Evolutionary conservation across 2,329 filamentous ascomycete genomes (phyloP).

Genomic region (Fusarium subglutinans): DNA sequence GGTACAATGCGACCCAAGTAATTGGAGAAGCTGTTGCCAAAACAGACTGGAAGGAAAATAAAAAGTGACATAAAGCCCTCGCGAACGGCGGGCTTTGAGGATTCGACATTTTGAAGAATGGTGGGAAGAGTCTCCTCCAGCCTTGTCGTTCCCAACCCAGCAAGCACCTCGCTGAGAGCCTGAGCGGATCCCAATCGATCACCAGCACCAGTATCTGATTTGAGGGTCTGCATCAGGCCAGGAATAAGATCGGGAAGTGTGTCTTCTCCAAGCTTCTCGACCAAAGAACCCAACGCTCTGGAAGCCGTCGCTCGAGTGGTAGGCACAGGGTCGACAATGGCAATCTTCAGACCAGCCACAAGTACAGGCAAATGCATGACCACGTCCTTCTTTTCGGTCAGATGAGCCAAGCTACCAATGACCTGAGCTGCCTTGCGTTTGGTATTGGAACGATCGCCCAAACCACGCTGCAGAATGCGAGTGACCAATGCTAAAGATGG

Average conservation of each 20-base stretch:
- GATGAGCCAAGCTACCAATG: slow-evolving; percentile 95
- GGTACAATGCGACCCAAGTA: slow-evolving; percentile 97
- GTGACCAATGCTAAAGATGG: slow-evolving; percentile 95
- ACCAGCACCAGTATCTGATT: slow-evolving; percentile 95
- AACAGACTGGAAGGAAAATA: slow-evolving; percentile 98
- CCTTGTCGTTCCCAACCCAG: slow-evolving; percentile 89
- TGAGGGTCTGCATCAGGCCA: slow-evolving; percentile 96
- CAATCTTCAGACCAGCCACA: slow-evolving; percentile 87
- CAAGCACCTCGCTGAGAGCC: slow-evolving; percentile 94
- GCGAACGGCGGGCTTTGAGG: slow-evolving; percentile 86
- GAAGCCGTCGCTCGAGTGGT: slow-evolving; percentile 96
- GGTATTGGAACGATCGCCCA: slow-evolving; percentile 90
- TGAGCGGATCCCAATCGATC: slow-evolving; percentile 96
- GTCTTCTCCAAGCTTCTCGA: slow-evolving; percentile 98
- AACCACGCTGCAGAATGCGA: slow-evolving; percentile 91
- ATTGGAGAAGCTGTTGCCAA: slow-evolving; percentile 97
- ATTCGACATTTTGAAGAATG: slow-evolving; percentile 94
- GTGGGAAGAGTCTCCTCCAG: slow-evolving; percentile 96
- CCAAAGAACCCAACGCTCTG: slow-evolving; percentile 92
- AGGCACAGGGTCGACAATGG: slow-evolving; percentile 94
- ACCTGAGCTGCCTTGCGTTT: slow-evolving; percentile 98
- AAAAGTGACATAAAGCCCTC: slow-evolving; percentile 99
- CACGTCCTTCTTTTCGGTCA: slow-evolving; percentile 95
- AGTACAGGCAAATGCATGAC: slow-evolving; percentile 90
- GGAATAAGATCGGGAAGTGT: slow-evolving; percentile 96